Percentiles rank a stretch among this genome's conserved stretches.
These are phyloP conservation scores for Zymoseptoria pseudotritici DNA, from an alignment of 2,329 filamentous ascomycete species.

Conservation along the genomic window DNA sequence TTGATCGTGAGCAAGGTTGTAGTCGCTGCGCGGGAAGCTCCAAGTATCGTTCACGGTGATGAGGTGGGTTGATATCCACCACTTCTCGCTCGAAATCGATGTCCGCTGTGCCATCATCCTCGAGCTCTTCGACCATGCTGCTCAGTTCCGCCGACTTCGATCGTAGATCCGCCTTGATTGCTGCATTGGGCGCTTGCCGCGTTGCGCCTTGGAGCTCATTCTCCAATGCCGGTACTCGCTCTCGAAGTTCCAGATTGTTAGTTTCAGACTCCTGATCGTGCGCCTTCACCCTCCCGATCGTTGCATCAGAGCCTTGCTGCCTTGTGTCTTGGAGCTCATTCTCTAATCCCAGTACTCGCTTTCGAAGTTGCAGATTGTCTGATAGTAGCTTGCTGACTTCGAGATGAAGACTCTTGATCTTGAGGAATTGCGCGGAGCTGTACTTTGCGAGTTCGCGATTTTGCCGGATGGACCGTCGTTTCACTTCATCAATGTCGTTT, in stretches of 20 bases:
- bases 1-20: no score
- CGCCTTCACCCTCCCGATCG: slow-evolving; percentile 47
- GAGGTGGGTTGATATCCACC: background rate
- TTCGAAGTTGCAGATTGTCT: slow-evolving; percentile 64
- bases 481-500: slow-evolving; percentile 48
- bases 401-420: slow-evolving; percentile 68
- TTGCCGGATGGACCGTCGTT: slow-evolving; percentile 70
- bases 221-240: slow-evolving; percentile 50
- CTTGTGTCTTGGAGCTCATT: slow-evolving; percentile 55
- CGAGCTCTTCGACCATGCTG: slow-evolving; percentile 58
- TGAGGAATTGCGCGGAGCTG: slow-evolving; percentile 69
- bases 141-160: slow-evolving; percentile 65
- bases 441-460: slow-evolving; percentile 73
- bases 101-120: slow-evolving; percentile 27
- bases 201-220: slow-evolving; percentile 26
- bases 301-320: slow-evolving; percentile 51
- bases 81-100: background rate
- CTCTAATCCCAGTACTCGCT: slow-evolving; percentile 63
- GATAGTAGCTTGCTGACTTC: slow-evolving; percentile 43
- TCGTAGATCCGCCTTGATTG: slow-evolving; percentile 64
- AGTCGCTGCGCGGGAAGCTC: no score
- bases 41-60: no score
- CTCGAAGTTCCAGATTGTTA: no score
- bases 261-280: no score
- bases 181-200: slow-evolving; percentile 39